phyloP scores from a whole-genome alignment of 164 flowering plant species.

The Vitis labrusca region DNA sequence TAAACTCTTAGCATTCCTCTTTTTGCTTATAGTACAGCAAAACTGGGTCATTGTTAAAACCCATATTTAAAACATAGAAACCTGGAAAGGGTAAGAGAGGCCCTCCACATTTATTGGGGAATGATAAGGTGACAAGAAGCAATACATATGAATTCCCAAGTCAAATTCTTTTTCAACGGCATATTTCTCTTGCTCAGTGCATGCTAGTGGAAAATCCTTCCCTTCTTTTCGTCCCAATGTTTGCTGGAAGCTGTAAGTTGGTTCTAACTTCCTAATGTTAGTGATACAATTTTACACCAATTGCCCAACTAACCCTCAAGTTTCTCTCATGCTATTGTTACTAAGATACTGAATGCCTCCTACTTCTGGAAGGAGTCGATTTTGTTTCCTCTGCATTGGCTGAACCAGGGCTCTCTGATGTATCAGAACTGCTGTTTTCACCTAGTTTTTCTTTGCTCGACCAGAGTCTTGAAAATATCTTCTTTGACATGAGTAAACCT shows the following conservation, averaged over 20 bases:
- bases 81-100: background rate
- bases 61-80: background rate
- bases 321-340: background rate
- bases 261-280: conserved; percentile 21
- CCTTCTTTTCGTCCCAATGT: background rate
- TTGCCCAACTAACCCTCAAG: background rate
- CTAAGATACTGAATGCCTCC: conserved; percentile 48
- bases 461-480: conserved; percentile 56
- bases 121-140: background rate
- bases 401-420: conserved; percentile 69
- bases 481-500: conserved; percentile 50
- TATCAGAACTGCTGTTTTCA: conserved; percentile 65
- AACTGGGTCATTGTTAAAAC: conserved; percentile 23
- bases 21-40: conserved; percentile 28
- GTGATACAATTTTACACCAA: conserved; percentile 19
- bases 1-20: background rate
- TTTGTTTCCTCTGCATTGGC: conserved; percentile 49
- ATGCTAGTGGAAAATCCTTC: background rate
- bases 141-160: conserved; percentile 5
- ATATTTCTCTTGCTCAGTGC: background rate
- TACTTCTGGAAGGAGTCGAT: conserved; percentile 58
- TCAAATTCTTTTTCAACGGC: background rate
- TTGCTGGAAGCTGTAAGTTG: conserved; percentile 13
- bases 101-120: background rate
- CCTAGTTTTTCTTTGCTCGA: conserved; percentile 52